Conservation (phyloP, 768 basidiomycete species). For the Lyophyllum decastes region DNA sequence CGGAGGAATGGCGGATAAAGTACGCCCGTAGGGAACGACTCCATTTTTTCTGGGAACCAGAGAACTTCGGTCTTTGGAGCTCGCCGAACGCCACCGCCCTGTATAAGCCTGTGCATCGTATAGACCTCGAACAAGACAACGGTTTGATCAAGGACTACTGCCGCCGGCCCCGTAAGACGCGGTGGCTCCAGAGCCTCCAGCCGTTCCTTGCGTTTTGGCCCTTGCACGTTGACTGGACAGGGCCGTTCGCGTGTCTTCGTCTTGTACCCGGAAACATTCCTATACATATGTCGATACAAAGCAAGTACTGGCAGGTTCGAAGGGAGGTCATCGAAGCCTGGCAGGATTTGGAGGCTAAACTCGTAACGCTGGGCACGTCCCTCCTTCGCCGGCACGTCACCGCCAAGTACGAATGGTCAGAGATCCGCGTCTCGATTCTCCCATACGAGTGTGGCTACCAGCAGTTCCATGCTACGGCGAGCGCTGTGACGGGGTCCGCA, state of each 20-base stretch:
- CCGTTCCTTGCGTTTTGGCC: conserved; percentile 11
- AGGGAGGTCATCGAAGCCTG: neutral
- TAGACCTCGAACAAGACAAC: neutral
- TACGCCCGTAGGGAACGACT: neutral
- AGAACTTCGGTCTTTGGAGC: neutral
- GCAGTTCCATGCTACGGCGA: neutral
- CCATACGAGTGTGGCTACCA: neutral
- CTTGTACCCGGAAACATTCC: neutral
- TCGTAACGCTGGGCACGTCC: neutral
- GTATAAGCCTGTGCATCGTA: neutral
- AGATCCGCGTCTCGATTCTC: neutral
- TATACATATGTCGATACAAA: neutral
- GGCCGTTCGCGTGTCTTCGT: neutral
- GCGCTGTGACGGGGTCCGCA: neutral
- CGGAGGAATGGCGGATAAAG: neutral
- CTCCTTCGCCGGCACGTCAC: neutral
- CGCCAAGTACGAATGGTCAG: neutral
- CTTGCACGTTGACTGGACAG: neutral
- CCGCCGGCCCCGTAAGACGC: neutral
- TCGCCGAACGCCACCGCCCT: conserved; percentile 2
- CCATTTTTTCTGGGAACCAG: neutral
- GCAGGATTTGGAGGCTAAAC: neutral
- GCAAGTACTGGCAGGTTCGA: no score
- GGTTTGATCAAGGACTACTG: neutral
- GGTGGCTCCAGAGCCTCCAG: neutral